These are phyloP conservation scores for Clitoria ternatea DNA, from an alignment of 306 rosid genomes.

Conservation along the genomic window DNA sequence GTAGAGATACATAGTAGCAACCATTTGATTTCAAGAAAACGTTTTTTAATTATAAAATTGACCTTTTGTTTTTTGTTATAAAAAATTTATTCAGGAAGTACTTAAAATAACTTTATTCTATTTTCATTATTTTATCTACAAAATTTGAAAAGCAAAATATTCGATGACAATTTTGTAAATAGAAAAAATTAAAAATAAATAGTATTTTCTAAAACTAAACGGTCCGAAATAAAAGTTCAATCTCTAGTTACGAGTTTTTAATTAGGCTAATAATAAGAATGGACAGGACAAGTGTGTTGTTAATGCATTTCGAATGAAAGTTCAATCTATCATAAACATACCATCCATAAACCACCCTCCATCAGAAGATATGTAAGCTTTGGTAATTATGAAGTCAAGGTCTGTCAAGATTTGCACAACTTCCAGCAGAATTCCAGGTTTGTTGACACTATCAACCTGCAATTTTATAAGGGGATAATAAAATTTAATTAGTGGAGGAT, in stretches of 20 bases:
- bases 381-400: conserved; percentile 73
- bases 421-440: conserved; percentile 85
- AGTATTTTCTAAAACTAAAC: too few relatives aligned
- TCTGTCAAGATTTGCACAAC: conserved; percentile 76
- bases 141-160: too few relatives aligned
- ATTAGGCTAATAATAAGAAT: not conserved
- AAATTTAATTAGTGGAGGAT: not conserved
- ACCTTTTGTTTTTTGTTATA: too few relatives aligned
- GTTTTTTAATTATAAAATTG: too few relatives aligned
- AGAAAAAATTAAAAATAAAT: too few relatives aligned
- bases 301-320: not conserved
- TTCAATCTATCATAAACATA: conserved; percentile 28
- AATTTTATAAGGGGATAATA: not conserved
- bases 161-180: too few relatives aligned
- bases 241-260: not conserved
- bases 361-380: conserved; percentile 80
- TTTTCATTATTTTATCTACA: too few relatives aligned
- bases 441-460: conserved; percentile 72
- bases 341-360: conserved; percentile 97
- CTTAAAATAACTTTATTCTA: too few relatives aligned
- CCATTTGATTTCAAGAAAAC: too few relatives aligned
- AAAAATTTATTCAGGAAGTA: too few relatives aligned
- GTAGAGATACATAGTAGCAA: not conserved
- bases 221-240: too few relatives aligned
- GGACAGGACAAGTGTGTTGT: not conserved